Base-by-base conservation (phyloP, 352 stramenopile species). In the Globisporangium yorkense region DNA sequence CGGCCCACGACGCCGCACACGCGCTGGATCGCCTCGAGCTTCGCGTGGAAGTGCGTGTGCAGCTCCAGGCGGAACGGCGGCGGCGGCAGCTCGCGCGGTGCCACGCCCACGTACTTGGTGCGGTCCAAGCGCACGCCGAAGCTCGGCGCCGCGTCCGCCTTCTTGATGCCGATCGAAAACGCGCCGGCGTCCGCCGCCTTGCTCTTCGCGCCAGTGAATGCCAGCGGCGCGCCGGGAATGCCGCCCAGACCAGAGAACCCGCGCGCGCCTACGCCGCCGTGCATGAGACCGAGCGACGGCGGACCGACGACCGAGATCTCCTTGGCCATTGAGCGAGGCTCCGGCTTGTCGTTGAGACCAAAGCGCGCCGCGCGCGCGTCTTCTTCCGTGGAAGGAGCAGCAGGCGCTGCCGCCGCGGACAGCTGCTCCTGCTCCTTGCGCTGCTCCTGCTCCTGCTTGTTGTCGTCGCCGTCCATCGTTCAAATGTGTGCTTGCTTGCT, bases 41-140 rank as follows among this genome's bases (percentile, higher is more conserved):
- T 94, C n/a, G 87, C 74, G 61, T 92, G 82, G 65, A 94, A 94
- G 61, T 94, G 84, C 57, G 84, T 92, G 71, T 94, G 84, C 67
- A 90, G 71, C 68, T 94, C 84, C 16, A 94, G 69, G 18, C 84
- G 84, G 63, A 94, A 94, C 7, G 84, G 84, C 2, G 82, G 63
- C 5, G 80, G 78, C 37, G 84, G 84, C n/a, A 94, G 61, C 33
- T 88, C 75, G 33, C 82, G 76, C 9, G 79, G 76, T 15, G 66
- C 64, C 52, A 87, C 77, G 51, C 74, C 75, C n/a, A 87, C 70
- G 53, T 94, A 94, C 59, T 88, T 92, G 51, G 82, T 91, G 40
- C 68, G 65, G 68, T 94, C 84, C 31, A 81, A 59, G 39, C 82
- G 82, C 57, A 74, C 66, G 31, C 74, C 77, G 33, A 88, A 84